phyloP scores from a whole-genome alignment of 225 moss, liverwort and hornwort genomes.

The Bryoerythrophyllum caledonicum region DNA sequence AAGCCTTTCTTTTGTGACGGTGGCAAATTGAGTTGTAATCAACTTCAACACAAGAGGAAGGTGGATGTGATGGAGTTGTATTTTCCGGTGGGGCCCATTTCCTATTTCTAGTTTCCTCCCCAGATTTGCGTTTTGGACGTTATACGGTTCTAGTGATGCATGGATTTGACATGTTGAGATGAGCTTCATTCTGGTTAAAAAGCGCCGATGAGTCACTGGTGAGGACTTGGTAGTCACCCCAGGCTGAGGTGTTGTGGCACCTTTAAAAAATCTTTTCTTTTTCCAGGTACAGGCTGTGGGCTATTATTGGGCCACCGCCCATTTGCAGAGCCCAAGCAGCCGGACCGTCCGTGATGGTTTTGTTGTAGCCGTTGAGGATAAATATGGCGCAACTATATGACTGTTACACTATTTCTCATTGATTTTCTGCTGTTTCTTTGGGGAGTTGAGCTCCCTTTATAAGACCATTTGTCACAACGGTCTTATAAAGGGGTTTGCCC shows the following conservation, averaged over 20 bases:
- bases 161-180: neutral
- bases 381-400: neutral
- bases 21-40: too few relatives aligned
- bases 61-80: too few relatives aligned
- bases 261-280: neutral
- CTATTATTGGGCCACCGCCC: conserved; percentile 10
- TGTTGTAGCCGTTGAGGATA: neutral
- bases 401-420: too few relatives aligned
- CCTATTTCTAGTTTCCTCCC: too few relatives aligned
- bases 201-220: neutral
- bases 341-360: neutral
- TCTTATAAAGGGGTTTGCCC: too few relatives aligned
- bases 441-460: too few relatives aligned
- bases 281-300: neutral
- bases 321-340: neutral
- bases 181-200: neutral
- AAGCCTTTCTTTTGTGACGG: too few relatives aligned
- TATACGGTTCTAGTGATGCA: neutral
- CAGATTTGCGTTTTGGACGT: neutral
- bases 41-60: too few relatives aligned
- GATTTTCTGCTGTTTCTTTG: neutral
- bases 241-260: neutral
- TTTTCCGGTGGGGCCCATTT: too few relatives aligned
- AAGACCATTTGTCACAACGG: too few relatives aligned
- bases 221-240: neutral